Percentiles rank a stretch among this genome's conserved stretches.
Evolutionary conservation across 2,329 filamentous ascomycete genomes (phyloP).

Genomic region (Pseudogymnoascus sp.): DNA sequence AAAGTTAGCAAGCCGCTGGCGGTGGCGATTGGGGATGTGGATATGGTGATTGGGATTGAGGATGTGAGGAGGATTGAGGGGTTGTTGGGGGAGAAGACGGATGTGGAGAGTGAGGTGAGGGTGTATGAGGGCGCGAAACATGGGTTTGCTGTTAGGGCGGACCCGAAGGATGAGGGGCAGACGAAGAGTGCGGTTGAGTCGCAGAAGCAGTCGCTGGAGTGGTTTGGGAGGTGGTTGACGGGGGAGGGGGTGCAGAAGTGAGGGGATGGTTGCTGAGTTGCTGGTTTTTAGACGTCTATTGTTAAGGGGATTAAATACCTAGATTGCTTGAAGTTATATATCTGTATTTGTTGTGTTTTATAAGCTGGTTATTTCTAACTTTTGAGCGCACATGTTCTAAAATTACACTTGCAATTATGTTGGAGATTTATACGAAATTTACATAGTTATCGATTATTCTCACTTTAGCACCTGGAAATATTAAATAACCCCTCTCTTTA

Average conservation of each 20-base stretch:
- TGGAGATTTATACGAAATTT: neutral
- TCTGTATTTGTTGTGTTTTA: neutral
- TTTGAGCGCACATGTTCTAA: neutral
- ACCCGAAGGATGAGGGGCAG: constrained; percentile 30
- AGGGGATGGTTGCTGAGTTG: neutral
- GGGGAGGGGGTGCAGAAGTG: neutral
- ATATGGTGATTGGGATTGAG: constrained; percentile 32
- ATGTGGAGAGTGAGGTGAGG: constrained; percentile 28
- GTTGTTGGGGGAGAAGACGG: constrained; percentile 26
- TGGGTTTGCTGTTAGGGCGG: constrained; percentile 34
- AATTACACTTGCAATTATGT: neutral
- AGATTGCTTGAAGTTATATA: neutral
- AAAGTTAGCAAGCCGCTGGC: constrained; percentile 36
- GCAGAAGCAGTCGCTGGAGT: constrained; percentile 34
- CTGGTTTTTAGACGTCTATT: neutral
- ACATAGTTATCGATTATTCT: neutral
- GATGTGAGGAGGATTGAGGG: constrained; percentile 22
- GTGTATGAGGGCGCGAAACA: constrained; percentile 34
- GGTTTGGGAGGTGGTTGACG: constrained; percentile 25
- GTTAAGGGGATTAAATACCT: neutral
- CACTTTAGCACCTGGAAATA: neutral
- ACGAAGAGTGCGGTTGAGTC: constrained; percentile 27
- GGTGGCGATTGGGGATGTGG: constrained; percentile 40
- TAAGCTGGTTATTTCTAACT: neutral
- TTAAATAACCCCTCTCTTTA: neutral